Evolutionary conservation across 176 grass and related monocot genomes (phyloP).

Genomic region (Zoysia japonica): DNA sequence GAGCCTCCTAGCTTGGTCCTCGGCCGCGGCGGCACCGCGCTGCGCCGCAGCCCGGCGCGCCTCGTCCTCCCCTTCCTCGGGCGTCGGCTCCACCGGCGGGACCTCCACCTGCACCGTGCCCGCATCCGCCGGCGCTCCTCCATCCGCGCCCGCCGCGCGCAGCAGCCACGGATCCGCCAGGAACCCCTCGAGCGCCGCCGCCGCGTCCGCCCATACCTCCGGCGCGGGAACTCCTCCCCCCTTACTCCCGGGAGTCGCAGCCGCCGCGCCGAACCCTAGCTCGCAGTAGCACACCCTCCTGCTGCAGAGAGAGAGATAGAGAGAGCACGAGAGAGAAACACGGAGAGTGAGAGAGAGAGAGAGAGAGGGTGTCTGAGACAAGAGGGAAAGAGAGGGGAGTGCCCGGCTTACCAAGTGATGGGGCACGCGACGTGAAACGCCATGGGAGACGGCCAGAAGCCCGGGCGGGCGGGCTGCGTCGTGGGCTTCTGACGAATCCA

Average conservation of each 20-base stretch:
- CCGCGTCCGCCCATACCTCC: conserved; percentile 40
- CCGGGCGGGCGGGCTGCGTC: neutral
- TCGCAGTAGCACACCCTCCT: conserved; percentile 81
- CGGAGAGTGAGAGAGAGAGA: neutral
- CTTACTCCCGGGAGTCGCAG: conserved; percentile 8
- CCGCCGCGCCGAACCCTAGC: conserved; percentile 56
- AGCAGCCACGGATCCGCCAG: conserved; percentile 71
- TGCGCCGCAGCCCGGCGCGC: conserved; percentile 48
- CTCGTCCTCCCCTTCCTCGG: conserved; percentile 56
- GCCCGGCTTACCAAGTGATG: conserved; percentile 61
- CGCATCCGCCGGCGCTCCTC: neutral
- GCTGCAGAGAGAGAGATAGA: conserved; percentile 30
- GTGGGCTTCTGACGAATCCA: neutral
- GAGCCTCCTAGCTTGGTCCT: conserved; percentile 58
- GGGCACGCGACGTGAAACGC: conserved; percentile 92
- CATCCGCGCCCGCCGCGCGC: conserved; percentile 2
- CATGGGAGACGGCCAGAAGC: conserved; percentile 43
- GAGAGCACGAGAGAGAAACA: neutral
- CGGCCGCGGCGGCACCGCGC: conserved; percentile 61
- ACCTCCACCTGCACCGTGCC: conserved; percentile 68
- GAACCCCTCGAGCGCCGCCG: conserved; percentile 57
- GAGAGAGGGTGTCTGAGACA: neutral
- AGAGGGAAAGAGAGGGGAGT: neutral
- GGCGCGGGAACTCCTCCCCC: neutral
- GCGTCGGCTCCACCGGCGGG: conserved; percentile 43